Conservation (phyloP, 1,139 yeast species). For the Suhomyces atakaporum region DNA sequence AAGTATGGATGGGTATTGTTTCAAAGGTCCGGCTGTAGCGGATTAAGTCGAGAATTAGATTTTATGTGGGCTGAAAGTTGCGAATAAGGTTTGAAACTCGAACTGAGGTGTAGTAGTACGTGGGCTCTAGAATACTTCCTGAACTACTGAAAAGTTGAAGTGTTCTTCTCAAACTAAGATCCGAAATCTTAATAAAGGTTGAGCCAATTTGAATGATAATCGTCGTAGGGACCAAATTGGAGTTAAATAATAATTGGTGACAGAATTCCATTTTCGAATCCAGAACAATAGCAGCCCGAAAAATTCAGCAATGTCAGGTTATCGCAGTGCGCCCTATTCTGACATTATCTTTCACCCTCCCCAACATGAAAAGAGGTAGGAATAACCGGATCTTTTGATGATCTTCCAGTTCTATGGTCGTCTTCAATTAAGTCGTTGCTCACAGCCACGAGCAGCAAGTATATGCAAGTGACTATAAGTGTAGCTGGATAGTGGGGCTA, state of each 20-base stretch:
- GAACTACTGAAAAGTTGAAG: too few relatives aligned
- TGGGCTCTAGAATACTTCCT: too few relatives aligned
- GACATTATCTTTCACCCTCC: too few relatives aligned
- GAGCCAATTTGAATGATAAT: neutral
- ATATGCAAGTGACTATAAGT: neutral
- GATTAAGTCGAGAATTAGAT: neutral
- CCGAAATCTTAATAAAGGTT: slow-evolving; percentile 1
- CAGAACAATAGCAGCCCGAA: neutral
- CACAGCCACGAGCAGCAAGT: neutral
- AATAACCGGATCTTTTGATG: too few relatives aligned
- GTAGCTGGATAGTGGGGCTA: too few relatives aligned
- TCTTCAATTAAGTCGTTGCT: too few relatives aligned
- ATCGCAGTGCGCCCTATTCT: too few relatives aligned
- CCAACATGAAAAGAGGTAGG: too few relatives aligned
- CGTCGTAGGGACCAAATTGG: neutral
- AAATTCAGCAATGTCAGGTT: neutral
- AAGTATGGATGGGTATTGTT: neutral
- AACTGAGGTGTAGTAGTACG: too few relatives aligned
- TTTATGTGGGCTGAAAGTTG: too few relatives aligned
- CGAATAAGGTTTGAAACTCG: neutral
- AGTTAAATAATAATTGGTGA: slow-evolving; percentile 6
- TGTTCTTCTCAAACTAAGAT: slow-evolving; percentile 9
- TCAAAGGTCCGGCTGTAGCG: neutral
- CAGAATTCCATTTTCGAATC: slow-evolving; percentile 1
- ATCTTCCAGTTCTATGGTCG: too few relatives aligned